Evolutionary conservation across 2,329 filamentous ascomycete species (phyloP), one percentile per base, ranked within the genome.

Genomic region (Clarireedia sp.): DNA sequence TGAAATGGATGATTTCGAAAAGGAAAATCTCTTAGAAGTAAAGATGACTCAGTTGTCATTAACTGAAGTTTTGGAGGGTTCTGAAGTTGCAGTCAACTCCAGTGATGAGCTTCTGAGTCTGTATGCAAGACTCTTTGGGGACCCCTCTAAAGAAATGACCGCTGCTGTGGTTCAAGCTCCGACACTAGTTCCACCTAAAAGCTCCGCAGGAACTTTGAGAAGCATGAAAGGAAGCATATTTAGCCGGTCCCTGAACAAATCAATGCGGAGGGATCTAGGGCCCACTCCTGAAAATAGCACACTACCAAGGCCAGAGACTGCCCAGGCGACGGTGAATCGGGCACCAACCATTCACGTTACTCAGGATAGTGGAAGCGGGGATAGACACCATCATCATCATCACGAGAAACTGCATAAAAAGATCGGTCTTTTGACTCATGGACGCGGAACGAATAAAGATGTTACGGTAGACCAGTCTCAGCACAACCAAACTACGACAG

Each of bases 21-120:
- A 90, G 67, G 89, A 91, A 69, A 81, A 82, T 48, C 85, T 99
- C 43, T 73, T 99, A n/a, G 89, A 97, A 70, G 84, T 96, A 59
- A 95, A 95, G 70, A 95, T 97, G 82, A 96, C 92, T 10, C 91
- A 97, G 66, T 76, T 99, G 57, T 80, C 87, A 3, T 78, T 99
- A 19, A 72, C 94, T 3, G 92, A 97, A 70, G 74, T 94, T 16
- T 74, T 89, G 3, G 90, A 96, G 67, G 90, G 90, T 1, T 83
- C 90, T 0, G 85, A 89, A 56, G 82, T 86, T 55, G 92, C 94
- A 17, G 89, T 97, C 50, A 96, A 96, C 67, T 85, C 87, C 58
- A 91, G 88, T 67, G 83, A 89, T 61, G 90, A 96, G 70, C 76
- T 99, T 40, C 74, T 99, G 19, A 83, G 83, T 16, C 75, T 97